These are phyloP conservation scores for Salvia rosmarinus DNA, from an alignment of 257 asterid genomes.

Conservation along the genomic window DNA sequence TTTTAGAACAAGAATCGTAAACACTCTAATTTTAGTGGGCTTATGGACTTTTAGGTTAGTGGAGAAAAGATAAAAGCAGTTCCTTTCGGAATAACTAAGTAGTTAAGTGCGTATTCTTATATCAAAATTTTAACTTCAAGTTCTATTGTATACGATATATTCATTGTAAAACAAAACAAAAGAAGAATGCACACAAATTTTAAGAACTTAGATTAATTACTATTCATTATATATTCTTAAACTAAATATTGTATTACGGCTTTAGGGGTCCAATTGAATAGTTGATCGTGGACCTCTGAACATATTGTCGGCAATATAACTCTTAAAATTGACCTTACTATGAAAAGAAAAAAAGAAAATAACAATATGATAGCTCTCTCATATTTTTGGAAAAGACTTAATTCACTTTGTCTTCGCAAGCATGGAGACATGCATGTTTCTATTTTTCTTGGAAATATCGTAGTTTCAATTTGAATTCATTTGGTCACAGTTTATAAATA, in stretches of 20 bases:
- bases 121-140: too few relatives aligned
- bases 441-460: not conserved
- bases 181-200: too few relatives aligned
- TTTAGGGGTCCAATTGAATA: not conserved
- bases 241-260: not conserved
- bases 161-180: too few relatives aligned
- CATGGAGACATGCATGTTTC: not conserved
- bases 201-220: too few relatives aligned
- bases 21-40: too few relatives aligned
- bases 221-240: too few relatives aligned
- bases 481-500: not conserved
- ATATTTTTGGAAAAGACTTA: not conserved
- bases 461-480: not conserved
- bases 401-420: not conserved
- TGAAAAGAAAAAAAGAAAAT: not conserved
- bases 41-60: too few relatives aligned
- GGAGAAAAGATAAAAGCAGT: too few relatives aligned
- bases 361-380: not conserved
- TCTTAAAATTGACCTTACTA: constrained; percentile 6
- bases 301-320: constrained; percentile 24
- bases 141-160: too few relatives aligned
- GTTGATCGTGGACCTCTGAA: constrained; percentile 17
- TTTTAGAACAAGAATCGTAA: too few relatives aligned
- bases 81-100: too few relatives aligned
- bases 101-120: too few relatives aligned